A percentile compares a stretch with the other conserved stretches of the same genome.
These are phyloP conservation scores for Cordyceps militaris DNA, from an alignment of 2,329 filamentous ascomycete genomes.

Conservation along the genomic window DNA sequence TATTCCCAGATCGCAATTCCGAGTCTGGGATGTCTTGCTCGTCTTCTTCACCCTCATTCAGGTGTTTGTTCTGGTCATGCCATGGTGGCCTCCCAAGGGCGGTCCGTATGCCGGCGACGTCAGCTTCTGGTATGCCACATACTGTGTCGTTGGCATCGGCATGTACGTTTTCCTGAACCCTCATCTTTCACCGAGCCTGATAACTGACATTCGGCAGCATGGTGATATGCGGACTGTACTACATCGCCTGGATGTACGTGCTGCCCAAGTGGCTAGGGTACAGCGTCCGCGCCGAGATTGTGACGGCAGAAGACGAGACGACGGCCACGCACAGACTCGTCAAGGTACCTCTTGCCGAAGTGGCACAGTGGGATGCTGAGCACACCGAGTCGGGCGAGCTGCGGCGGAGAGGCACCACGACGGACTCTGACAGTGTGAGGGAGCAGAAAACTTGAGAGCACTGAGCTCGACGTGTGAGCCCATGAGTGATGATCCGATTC, in stretches of 20 bases:
- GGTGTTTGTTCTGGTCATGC: slow-evolving; percentile 58
- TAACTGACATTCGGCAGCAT: slow-evolving; percentile 31
- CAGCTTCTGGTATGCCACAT: slow-evolving; percentile 68
- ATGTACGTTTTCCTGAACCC: slow-evolving; percentile 42
- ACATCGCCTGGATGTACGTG: slow-evolving; percentile 49
- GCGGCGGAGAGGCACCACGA: background rate
- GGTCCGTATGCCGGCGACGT: slow-evolving; percentile 57
- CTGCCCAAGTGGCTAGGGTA: slow-evolving; percentile 49
- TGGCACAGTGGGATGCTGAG: slow-evolving; percentile 49
- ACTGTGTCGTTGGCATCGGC: slow-evolving; percentile 56
- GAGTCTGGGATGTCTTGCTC: slow-evolving; percentile 51
- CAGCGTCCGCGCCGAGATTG: slow-evolving; percentile 46
- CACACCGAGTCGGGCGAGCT: slow-evolving; percentile 44
- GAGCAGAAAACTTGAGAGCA: background rate
- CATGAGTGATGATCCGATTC: too few relatives aligned
- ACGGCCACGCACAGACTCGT: slow-evolving; percentile 41
- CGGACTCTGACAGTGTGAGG: background rate
- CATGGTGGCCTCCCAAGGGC: slow-evolving; percentile 60
- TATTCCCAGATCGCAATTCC: slow-evolving; percentile 44
- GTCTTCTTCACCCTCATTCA: slow-evolving; percentile 54
- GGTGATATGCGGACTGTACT: slow-evolving; percentile 48
- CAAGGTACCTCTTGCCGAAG: slow-evolving; percentile 43
- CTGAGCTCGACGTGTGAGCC: too few relatives aligned
- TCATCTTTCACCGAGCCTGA: background rate
- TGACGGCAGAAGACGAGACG: slow-evolving; percentile 40